A percentile compares a stretch with the other conserved stretches of the same genome.
phyloP scores from a whole-genome alignment of 2,329 filamentous ascomycete species.

The Dactylellina haptotyla region DNA sequence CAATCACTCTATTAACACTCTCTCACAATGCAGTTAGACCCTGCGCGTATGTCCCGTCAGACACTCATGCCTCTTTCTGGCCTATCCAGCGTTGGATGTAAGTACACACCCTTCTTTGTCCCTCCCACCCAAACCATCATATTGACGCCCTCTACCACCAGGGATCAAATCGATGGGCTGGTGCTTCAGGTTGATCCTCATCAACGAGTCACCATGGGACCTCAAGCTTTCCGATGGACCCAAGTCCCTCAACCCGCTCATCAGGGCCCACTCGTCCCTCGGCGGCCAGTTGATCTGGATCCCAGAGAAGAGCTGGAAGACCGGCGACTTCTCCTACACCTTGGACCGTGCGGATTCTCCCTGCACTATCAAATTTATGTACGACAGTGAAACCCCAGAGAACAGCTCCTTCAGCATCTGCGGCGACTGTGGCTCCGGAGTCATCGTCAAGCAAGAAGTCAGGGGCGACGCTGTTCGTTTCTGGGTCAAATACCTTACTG shows the following conservation, averaged over 20 bases:
- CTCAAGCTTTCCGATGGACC: neutral
- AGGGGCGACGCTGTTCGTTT: neutral
- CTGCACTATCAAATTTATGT: neutral
- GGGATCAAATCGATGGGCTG: neutral
- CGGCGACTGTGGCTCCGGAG: neutral
- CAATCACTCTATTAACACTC: neutral
- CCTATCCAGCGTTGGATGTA: too few relatives aligned
- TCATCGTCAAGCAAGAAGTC: neutral
- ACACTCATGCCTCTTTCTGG: too few relatives aligned
- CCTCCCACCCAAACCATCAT: too few relatives aligned
- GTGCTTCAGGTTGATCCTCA: neutral
- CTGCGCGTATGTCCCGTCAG: neutral
- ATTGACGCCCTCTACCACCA: neutral
- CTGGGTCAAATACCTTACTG: too few relatives aligned
- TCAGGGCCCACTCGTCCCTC: neutral
- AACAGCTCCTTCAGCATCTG: neutral
- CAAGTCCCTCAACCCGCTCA: neutral
- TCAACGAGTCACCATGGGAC: neutral
- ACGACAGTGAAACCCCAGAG: neutral
- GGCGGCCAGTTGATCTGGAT: constrained; percentile 5
- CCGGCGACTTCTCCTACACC: neutral
- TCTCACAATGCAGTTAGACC: neutral
- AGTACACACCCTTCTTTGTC: too few relatives aligned
- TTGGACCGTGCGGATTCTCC: neutral
- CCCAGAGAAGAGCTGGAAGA: neutral